Conservation (phyloP, 202 grass and related monocot species). For the Panicum hallii region DNA sequence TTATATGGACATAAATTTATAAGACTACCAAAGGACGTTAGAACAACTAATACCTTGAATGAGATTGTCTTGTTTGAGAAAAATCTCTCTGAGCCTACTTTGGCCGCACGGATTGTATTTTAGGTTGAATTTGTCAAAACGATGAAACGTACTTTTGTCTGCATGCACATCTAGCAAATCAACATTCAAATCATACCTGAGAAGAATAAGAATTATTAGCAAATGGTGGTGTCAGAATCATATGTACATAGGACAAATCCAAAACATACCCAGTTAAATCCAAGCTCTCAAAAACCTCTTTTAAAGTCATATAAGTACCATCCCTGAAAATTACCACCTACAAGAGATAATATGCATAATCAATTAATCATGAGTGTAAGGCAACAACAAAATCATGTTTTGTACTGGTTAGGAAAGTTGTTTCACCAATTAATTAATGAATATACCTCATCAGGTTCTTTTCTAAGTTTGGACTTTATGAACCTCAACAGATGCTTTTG, state of each 20-base stretch:
- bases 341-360: slow-evolving; percentile 46
- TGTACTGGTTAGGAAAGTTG: neutral
- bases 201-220: slow-evolving; percentile 43
- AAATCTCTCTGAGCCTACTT: slow-evolving; percentile 96
- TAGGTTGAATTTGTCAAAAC: slow-evolving; percentile 99
- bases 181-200: slow-evolving; percentile 95
- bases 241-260: slow-evolving; percentile 31
- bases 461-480: slow-evolving; percentile 94
- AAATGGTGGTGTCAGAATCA: slow-evolving; percentile 38
- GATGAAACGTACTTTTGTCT: slow-evolving; percentile 99
- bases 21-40: slow-evolving; percentile 17
- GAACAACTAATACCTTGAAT: slow-evolving; percentile 82
- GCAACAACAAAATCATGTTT: neutral
- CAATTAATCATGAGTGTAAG: slow-evolving; percentile 29
- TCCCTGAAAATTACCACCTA: slow-evolving; percentile 99
- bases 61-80: slow-evolving; percentile 98
- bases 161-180: slow-evolving; percentile 99
- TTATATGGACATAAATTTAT: slow-evolving; percentile 19
- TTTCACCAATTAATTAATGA: slow-evolving; percentile 8
- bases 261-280: slow-evolving; percentile 83
- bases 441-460: slow-evolving; percentile 98
- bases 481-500: slow-evolving; percentile 94
- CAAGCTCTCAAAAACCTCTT: slow-evolving; percentile 99
- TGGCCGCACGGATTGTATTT: slow-evolving; percentile 99
- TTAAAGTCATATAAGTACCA: slow-evolving; percentile 97